Evolutionary conservation across 169 alveolate genomes (phyloP).

Genomic region (Plasmodium chabaudi): DNA sequence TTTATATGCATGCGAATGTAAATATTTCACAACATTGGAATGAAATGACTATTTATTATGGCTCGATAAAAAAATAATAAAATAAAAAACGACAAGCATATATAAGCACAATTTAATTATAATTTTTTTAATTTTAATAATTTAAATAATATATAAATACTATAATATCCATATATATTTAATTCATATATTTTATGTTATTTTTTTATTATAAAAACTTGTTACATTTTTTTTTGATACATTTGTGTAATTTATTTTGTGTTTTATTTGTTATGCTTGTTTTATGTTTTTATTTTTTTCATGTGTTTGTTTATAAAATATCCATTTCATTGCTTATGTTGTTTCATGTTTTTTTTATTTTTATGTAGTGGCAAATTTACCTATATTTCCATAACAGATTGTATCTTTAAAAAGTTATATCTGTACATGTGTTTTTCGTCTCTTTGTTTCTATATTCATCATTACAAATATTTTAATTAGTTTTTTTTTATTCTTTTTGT

Average conservation of each 20-base stretch:
- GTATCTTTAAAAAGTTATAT: not conserved
- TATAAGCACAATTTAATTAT: not conserved
- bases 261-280: not conserved
- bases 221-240: too few species aligned
- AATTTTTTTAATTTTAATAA: not conserved
- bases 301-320: too few species aligned
- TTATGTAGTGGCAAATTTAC: not conserved
- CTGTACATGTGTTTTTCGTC: not conserved
- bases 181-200: not conserved
- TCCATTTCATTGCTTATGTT: too few species aligned
- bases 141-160: not conserved
- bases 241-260: not conserved
- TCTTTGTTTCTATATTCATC: not conserved
- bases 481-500: slow-evolving; percentile 49
- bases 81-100: not conserved
- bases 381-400: not conserved
- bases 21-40: not conserved
- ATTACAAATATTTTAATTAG: not conserved
- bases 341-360: not conserved
- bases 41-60: not conserved
- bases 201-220: not conserved
- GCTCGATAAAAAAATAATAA: not conserved
- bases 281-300: too few species aligned
- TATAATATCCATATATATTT: not conserved
- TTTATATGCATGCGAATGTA: not conserved